Base-by-base conservation (phyloP, 352 stramenopile species). In the Globisporangium ultimum region DNA sequence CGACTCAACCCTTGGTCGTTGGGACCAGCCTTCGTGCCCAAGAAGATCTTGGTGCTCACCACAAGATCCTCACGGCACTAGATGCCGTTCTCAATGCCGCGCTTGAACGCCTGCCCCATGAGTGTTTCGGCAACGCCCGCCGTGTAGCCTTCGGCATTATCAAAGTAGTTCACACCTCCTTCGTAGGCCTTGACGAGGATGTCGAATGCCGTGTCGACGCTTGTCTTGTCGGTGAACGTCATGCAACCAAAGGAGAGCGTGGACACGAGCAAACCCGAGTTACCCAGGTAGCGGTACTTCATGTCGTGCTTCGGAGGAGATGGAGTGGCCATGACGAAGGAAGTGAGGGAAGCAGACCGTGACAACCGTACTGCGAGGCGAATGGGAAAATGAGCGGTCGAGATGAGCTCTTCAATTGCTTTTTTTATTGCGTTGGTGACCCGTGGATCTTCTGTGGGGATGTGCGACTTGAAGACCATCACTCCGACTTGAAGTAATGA, bases 1-100 rank as follows among this genome's bases (percentile, higher is more conserved):
- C 72, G 63, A 15, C 58, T 77, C 4, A 76, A 38, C 11, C 72
- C 66, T 13, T 64, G 36, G 18, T 46, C 47, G 41, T 78, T 84
- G 0, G 60, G 64, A 1, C 60, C 59, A n/a, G 14, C 51, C 14
- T 63, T 63, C 17, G 62, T 57, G 2, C 68, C 77, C 2, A 73
- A 58, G 15, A 76, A 81, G 60, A 90, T 69, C 62, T 91, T 91
- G 48, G 78, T 87, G 21, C 63, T 68, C 46, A 91, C 54, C 11
- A 91, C 71, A 2, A 91, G 48, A 18, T 88, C 68, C 17, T 86
- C 74, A 8, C 76, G 61, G 2, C 50, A 48, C 59, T 59, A 74
- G 7, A 74, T 32, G 3, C 56, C 60, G 0, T 66, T 20, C 1
- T 55, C 20, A 12, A 78, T 52, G 3, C 70, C 71, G 28, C 69